Base-by-base conservation (phyloP, 1,284 basidiomycete species). In the Puccinia brachypodii region DNA sequence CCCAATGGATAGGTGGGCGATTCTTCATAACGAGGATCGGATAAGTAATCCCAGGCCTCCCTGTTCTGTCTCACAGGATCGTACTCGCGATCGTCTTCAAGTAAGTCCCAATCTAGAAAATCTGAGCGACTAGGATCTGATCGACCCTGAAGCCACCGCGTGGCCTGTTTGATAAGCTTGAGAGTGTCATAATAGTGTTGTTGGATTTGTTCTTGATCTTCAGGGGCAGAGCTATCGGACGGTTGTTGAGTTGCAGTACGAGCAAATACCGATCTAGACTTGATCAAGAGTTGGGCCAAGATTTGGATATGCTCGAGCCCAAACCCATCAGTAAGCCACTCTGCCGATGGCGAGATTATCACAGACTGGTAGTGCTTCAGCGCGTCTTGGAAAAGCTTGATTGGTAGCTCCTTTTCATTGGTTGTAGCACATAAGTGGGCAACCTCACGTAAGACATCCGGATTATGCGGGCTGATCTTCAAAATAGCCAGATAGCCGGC, bases 61-160 rank as follows among this genome's bases (percentile, higher is more conserved):
- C 85, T 82, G 22, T 60, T 82, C 83, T 76, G 84, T 8, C 88
- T 89, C 14, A 88, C 87, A 1, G 89, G 86, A 85, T 95, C 93
- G 85, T 90, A 97, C 87, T 98, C 96, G 78, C 95, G 88, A 86
- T 98, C 95, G 85, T 97, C 96, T 50, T 91, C 90, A 78, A 91
- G 90, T 31, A 90, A 86, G 84, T 95, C 93, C 94, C 95, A 97
- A 80, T 80, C 68, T n/a, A 80, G 50, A 36, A 36, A 72, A 53
- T 58, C 60, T 25, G 38, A 19, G 79, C 88, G 89, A 3, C 22
- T 50, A 85, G 93, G 91, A 44, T 89, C 88, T n/a, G 87, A 88
- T 47, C 96, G 88, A 0, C 94, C 94, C 86, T 96, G 94, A 14
- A 98, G 87, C 96, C 96, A 98, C 68, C 96, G 88, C 73, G 91